Base-by-base conservation (phyloP, 2,329 filamentous ascomycete genomes). In the Xylariaceae sp. region DNA sequence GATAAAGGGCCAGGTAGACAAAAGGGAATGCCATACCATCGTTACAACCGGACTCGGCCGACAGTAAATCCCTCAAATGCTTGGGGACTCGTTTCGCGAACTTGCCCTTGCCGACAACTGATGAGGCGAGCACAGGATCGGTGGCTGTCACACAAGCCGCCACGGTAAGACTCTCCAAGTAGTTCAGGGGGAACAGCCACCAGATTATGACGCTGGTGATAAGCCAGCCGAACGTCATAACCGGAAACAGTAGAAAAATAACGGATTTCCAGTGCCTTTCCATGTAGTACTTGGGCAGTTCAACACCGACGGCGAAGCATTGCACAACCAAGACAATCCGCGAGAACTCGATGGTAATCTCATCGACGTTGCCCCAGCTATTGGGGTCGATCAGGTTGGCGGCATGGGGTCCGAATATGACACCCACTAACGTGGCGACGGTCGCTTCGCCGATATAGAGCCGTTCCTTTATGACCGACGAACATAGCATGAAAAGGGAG, bases 1-100 rank as follows among this genome's bases (percentile, higher is more conserved):
- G 83, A 74, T 97, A 97, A 35, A 97, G 79, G 0, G 90, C 88
- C 35, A 99, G 81, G 73, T 99, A 99, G 69, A 99, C 85, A 74
- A 99, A 99, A 0, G 94, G 94, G 71, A 99, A 99, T 1, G 94
- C 94, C 94, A 99, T 99, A 76, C 94, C 94, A 73, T 99, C 94
- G 81, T 99, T 99, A 77, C 94, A 99, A 35, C 94, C 94, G 6
- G 94, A 99, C 76, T 99, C 94, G 58, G 92, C 92, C 3, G 94
- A 99, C 10, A 99, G 80, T 55, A 99, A 73, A 76, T 99, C 94
- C 80, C 94, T 85, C 77, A 99, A 78, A 86, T 99, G 94, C 79
- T 97, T 97, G 18, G 94, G 94, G 3, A 99, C 92, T 64, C 94
- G 87, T 77, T 96, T 96, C 42, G 94, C 93, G 70, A 99, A 99